Evolutionary conservation across 2,329 filamentous ascomycete genomes (phyloP), one percentile per base, ranked within the genome.

Genomic region (Ascocoryne sarcoides): DNA sequence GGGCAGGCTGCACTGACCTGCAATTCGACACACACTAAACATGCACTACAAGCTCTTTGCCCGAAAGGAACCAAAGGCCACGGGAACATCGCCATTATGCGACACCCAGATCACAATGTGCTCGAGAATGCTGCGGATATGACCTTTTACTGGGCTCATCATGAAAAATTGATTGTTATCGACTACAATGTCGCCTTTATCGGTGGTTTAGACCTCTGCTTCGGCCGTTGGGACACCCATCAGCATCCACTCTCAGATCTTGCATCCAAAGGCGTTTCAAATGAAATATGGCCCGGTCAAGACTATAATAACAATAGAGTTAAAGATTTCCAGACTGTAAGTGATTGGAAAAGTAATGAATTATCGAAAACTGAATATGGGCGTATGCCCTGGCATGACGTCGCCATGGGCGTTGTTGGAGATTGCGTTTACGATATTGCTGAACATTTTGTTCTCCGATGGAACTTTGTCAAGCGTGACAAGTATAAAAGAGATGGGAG

Each of bases 231-330:
- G 89, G 92, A 98, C 56, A 75, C 75, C 40, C 77, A 84, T 48
- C 85, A 94, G 56, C 92, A 96, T 63, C 74, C 81, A 1, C 71
- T 95, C 10, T 75, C 90, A 1, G 92, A 96, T 60, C 79, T 89
- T 1, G 89, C 96, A 59, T 90, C 90, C 0, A 79, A 82, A 32
- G 85, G 84, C 15, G 75, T 95, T 14, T 69, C 75, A 10, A 77
- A 89, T 40, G 89, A 95, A 61, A 71, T 95, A 15, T 98, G 87
- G 71, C 89, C 92, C 0, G 92, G 92, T 0, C 92, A 98, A 58
- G 92, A 98, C 56, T 96, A 93, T 69, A 96, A 96, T 63, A 96
- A 96, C 63, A 95, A 95, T 60, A 79, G 90, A 28, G 81, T 96
- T 52, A 84, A 94, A 82, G 92, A 98, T 56, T 98, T 96, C 60